A percentile compares a stretch with the other conserved stretches of the same genome.
These are phyloP conservation scores for Epichloe elymi DNA, from an alignment of 2,329 filamentous ascomycete genomes.

Conservation along the genomic window DNA sequence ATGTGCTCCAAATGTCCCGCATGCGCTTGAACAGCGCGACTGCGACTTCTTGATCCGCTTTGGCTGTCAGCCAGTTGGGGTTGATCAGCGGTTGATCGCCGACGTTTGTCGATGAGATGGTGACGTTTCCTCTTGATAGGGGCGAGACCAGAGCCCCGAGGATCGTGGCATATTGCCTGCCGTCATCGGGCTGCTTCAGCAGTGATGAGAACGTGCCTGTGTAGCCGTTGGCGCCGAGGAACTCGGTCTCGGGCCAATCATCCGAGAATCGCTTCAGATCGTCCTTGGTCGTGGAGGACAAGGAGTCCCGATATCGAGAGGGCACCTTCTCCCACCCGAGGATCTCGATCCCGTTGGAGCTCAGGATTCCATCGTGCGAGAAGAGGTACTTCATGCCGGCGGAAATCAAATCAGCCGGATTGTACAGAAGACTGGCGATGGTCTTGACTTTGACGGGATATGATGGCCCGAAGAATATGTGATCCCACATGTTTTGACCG, in stretches of 20 bases:
- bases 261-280: constrained; percentile 14
- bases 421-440: neutral
- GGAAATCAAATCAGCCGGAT: neutral
- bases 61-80: constrained; percentile 30
- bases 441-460: constrained; percentile 5
- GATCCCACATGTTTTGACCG: constrained; percentile 6
- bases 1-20: constrained; percentile 20
- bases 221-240: neutral
- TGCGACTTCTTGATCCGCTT: constrained; percentile 29
- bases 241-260: constrained; percentile 25
- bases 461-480: constrained; percentile 6
- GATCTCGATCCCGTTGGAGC: constrained; percentile 8
- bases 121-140: constrained; percentile 28
- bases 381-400: neutral
- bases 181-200: neutral
- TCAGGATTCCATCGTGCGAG: neutral
- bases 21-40: constrained; percentile 27
- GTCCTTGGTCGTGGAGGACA: constrained; percentile 10
- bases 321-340: constrained; percentile 19
- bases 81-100: constrained; percentile 27
- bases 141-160: constrained; percentile 1
- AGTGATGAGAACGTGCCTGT: neutral
- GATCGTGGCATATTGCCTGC: too few species aligned
- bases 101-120: constrained; percentile 20
- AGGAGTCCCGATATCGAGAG: constrained; percentile 4